Conservation (phyloP, 148 eudicot genomes). For the Vaccinium darrowii region DNA sequence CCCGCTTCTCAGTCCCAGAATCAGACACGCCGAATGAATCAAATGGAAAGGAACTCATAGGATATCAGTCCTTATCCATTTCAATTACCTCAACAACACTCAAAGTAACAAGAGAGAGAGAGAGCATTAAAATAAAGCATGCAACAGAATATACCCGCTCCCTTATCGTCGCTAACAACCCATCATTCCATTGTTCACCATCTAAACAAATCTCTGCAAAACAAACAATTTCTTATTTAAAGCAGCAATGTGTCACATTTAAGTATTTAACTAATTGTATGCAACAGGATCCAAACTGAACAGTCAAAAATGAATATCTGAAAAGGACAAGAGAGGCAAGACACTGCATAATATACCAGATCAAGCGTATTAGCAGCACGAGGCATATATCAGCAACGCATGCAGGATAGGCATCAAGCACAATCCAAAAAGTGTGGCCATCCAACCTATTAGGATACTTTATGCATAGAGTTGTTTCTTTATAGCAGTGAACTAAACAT, state of each 20-base stretch:
- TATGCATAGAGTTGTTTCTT: neutral
- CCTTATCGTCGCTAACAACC: slow-evolving; percentile 89
- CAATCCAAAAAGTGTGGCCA: neutral
- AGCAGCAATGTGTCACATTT: neutral
- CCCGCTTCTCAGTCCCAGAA: neutral
- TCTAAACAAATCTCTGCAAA: slow-evolving; percentile 73
- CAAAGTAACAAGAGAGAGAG: neutral
- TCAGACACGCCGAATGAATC: neutral
- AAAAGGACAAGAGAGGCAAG: neutral
- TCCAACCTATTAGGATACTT: neutral
- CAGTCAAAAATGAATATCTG: neutral
- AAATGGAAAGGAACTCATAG: neutral
- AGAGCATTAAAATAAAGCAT: neutral
- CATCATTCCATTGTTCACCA: slow-evolving; percentile 97
- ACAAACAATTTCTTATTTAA: neutral
- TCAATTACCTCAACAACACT: neutral
- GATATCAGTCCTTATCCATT: neutral
- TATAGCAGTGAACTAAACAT: neutral
- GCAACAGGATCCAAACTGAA: neutral
- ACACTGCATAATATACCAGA: too few relatives aligned
- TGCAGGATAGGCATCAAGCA: slow-evolving; percentile 1
- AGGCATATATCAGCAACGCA: neutral
- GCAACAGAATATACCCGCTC: slow-evolving; percentile 65
- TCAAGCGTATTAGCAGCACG: neutral
- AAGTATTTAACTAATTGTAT: neutral